Percentiles rank a stretch among this genome's conserved stretches.
These are phyloP conservation scores for Neonectria sp. DNA, from an alignment of 2,329 filamentous ascomycete species.

Conservation along the genomic window DNA sequence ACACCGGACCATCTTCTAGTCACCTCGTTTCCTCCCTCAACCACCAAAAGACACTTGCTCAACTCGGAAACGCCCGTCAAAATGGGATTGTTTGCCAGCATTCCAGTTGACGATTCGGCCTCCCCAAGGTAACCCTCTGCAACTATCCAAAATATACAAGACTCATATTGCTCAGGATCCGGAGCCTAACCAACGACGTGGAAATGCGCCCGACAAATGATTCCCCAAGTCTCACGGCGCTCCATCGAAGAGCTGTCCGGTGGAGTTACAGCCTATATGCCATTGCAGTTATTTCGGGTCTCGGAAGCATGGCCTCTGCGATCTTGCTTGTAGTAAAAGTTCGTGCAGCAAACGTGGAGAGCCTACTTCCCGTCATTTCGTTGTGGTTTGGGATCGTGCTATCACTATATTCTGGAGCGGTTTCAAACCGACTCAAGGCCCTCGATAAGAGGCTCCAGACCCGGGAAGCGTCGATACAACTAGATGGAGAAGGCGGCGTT, in stretches of 20 bases:
- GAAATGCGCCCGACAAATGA: neutral
- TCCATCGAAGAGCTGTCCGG: neutral
- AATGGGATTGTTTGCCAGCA: neutral
- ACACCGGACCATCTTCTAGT: neutral
- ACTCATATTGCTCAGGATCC: neutral
- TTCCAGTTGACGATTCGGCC: neutral
- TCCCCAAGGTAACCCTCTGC: neutral
- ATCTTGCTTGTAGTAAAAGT: neutral
- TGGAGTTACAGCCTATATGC: neutral
- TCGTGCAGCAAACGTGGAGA: too few relatives aligned
- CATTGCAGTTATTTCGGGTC: neutral
- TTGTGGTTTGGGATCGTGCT: too few relatives aligned
- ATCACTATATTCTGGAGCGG: too few relatives aligned
- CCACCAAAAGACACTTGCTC: neutral
- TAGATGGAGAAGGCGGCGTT: too few relatives aligned
- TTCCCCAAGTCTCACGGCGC: neutral
- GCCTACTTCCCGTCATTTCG: too few relatives aligned
- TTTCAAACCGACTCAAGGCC: neutral
- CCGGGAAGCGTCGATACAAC: neutral
- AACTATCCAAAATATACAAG: neutral
- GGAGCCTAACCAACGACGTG: neutral
- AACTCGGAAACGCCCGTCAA: neutral
- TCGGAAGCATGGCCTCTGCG: neutral
- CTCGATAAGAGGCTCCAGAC: neutral
- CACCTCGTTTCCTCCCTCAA: neutral